Percentiles rank a stretch among this genome's conserved stretches.
phyloP scores from a whole-genome alignment of 177 flowering plant species.

The Tripterygium wilfordii region DNA sequence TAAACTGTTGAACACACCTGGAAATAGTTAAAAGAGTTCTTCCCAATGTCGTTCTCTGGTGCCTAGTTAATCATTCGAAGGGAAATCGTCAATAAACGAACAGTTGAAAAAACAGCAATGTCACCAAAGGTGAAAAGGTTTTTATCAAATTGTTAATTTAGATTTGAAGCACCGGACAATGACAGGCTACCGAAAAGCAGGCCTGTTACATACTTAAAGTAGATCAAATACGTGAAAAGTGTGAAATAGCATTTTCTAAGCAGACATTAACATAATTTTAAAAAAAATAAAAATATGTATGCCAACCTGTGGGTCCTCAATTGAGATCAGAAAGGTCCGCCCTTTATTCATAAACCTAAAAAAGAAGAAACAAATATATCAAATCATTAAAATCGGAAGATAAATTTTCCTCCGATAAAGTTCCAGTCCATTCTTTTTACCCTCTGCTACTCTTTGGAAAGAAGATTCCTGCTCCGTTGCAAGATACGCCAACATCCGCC shows the following conservation, averaged over 20 bases:
- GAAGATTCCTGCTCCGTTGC: constrained; percentile 59
- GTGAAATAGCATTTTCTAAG: no score
- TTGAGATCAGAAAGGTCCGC: constrained; percentile 57
- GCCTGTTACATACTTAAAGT: no score
- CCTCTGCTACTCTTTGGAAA: constrained; percentile 70
- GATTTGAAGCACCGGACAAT: no score
- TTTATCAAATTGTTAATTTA: no score
- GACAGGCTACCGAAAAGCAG: no score
- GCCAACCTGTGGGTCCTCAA: constrained; percentile 97
- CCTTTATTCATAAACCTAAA: constrained; percentile 54
- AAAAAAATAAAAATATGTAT: not conserved
- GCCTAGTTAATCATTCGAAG: constrained; percentile 37
- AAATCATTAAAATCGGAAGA: not conserved
- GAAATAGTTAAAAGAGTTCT: constrained; percentile 82
- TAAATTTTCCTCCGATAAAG: no score
- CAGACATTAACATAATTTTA: no score
- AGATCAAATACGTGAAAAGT: no score
- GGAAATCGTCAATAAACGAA: no score
- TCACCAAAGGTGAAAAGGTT: no score
- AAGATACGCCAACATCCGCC: constrained; percentile 83
- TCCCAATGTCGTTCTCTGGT: constrained; percentile 93
- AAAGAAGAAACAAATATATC: not conserved
- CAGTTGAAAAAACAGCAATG: no score
- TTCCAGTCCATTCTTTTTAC: no score
- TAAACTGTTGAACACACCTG: constrained; percentile 49